A percentile compares a stretch with the other conserved stretches of the same genome.
These are phyloP conservation scores for Limnomonas spitsbergensis DNA, from an alignment of 139 green algal species.

Conservation along the genomic window DNA sequence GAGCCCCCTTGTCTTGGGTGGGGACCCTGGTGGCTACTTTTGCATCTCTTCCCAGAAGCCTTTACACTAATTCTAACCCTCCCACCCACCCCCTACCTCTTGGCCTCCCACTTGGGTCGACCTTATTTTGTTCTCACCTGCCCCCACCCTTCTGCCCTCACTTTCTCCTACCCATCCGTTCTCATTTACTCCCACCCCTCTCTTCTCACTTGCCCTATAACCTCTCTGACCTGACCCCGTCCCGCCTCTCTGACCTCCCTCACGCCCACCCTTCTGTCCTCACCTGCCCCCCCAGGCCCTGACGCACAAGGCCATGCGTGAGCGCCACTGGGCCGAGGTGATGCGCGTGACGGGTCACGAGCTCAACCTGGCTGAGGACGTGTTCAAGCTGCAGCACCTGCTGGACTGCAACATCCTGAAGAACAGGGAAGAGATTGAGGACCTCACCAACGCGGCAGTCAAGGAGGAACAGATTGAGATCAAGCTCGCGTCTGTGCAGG, in stretches of 20 bases:
- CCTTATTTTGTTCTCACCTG: too few species aligned
- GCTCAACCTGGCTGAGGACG: conserved; percentile 81
- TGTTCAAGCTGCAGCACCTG: conserved; percentile 87
- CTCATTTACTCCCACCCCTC: too few species aligned
- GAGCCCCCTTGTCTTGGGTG: conserved; percentile 6
- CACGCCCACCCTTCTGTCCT: background rate
- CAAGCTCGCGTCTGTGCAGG: conserved; percentile 47
- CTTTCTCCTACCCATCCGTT: too few species aligned
- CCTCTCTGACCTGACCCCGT: too few species aligned
- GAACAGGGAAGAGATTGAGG: conserved; percentile 82
- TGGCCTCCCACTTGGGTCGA: too few species aligned
- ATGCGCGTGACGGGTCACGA: conserved; percentile 72
- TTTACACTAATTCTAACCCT: too few species aligned
- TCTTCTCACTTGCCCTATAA: too few species aligned
- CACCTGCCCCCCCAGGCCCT: conserved; percentile 45
- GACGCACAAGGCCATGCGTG: conserved; percentile 66
- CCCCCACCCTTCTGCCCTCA: too few species aligned
- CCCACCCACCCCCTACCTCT: too few species aligned
- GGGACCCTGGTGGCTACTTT: too few species aligned
- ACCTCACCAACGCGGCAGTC: conserved; percentile 72
- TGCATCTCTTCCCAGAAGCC: too few species aligned
- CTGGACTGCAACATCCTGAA: conserved; percentile 76
- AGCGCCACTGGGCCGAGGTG: conserved; percentile 83
- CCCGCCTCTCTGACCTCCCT: background rate
- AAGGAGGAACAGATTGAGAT: conserved; percentile 78